These are phyloP conservation scores for Aquilaria agallochum DNA, from an alignment of 441 rosid genomes.

Conservation along the genomic window DNA sequence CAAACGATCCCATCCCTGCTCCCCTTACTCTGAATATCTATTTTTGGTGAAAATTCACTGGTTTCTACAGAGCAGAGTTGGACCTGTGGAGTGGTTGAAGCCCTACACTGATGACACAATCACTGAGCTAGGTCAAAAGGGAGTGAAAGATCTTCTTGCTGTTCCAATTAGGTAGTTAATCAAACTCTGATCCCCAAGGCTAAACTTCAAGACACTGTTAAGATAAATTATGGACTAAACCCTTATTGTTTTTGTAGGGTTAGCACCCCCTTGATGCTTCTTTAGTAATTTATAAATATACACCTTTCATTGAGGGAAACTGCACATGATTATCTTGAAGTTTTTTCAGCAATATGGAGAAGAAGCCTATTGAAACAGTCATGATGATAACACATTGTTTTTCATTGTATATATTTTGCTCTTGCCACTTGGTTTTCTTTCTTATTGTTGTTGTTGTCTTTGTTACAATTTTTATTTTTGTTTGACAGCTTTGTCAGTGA, in stretches of 20 bases:
- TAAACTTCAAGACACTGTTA: too few relatives aligned
- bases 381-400: too few relatives aligned
- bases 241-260: neutral
- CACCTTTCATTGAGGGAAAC: too few relatives aligned
- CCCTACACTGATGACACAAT: constrained; percentile 97
- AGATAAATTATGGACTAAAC: too few relatives aligned
- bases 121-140: constrained; percentile 80
- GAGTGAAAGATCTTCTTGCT: constrained; percentile 83
- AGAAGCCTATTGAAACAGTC: too few relatives aligned
- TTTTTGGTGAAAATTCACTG: constrained; percentile 20
- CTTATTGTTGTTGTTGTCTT: too few relatives aligned
- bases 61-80: constrained; percentile 90
- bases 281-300: neutral
- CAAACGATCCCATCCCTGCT: too few relatives aligned
- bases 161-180: constrained; percentile 78
- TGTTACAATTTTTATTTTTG: constrained; percentile 11
- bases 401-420: too few relatives aligned
- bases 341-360: too few relatives aligned
- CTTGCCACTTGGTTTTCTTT: too few relatives aligned
- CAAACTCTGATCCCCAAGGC: neutral
- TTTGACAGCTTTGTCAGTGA: constrained; percentile 88
- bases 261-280: neutral
- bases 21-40: neutral
- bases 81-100: constrained; percentile 99
- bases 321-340: too few relatives aligned